These are phyloP conservation scores for Fusarium globosum DNA, from an alignment of 2,329 filamentous ascomycete genomes.

Conservation along the genomic window DNA sequence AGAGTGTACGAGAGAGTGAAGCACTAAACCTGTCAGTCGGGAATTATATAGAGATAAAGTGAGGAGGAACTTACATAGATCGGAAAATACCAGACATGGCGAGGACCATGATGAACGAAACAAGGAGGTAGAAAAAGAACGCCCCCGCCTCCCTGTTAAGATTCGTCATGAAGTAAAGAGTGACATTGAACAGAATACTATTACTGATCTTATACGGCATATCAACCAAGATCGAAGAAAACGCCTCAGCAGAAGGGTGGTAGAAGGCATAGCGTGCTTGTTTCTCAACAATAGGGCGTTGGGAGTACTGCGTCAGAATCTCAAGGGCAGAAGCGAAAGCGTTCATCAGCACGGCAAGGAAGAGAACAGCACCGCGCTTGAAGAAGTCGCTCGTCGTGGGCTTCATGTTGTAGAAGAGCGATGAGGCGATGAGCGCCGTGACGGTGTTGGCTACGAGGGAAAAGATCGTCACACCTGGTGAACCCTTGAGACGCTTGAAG, in stretches of 20 bases:
- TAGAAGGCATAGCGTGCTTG: slow-evolving; percentile 55
- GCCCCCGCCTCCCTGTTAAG: slow-evolving; percentile 56
- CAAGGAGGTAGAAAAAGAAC: slow-evolving; percentile 60
- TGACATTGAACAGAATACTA: slow-evolving; percentile 56
- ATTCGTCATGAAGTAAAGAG: slow-evolving; percentile 62
- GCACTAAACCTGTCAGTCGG: slow-evolving; percentile 32
- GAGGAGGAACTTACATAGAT: slow-evolving; percentile 49
- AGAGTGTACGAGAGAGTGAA: slow-evolving; percentile 63
- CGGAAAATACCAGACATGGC: slow-evolving; percentile 73
- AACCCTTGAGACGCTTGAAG: slow-evolving; percentile 53
- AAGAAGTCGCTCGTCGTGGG: slow-evolving; percentile 29
- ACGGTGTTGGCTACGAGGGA: slow-evolving; percentile 13
- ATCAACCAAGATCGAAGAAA: slow-evolving; percentile 54
- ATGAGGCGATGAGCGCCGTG: slow-evolving; percentile 28
- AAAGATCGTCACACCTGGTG: slow-evolving; percentile 29
- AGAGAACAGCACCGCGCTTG: slow-evolving; percentile 59
- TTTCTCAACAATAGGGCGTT: slow-evolving; percentile 54
- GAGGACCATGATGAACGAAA: slow-evolving; percentile 64
- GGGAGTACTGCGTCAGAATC: slow-evolving; percentile 53
- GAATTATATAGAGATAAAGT: too few relatives aligned
- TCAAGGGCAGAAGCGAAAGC: slow-evolving; percentile 56
- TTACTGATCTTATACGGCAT: slow-evolving; percentile 57
- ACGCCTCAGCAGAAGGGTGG: slow-evolving; percentile 50
- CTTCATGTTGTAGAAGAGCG: slow-evolving; percentile 35
- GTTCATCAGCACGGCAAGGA: slow-evolving; percentile 66